A percentile compares a stretch with the other conserved stretches of the same genome.
Conservation (phyloP, 108 stramenopile genomes). For the Seminavis robusta region DNA sequence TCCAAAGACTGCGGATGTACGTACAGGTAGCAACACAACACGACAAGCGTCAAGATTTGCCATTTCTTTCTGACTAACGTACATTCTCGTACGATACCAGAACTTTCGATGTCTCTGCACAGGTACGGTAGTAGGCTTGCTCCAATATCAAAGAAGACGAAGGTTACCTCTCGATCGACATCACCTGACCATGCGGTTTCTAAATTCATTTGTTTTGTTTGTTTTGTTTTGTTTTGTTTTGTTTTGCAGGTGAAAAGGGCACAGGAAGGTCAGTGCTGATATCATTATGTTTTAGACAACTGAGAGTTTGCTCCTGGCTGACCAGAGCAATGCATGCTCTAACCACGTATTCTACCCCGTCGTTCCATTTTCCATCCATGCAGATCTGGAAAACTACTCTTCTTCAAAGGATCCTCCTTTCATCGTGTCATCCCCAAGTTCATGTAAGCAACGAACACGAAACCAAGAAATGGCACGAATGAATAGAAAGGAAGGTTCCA, state of each 20-base stretch:
- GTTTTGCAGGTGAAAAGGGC: constrained; percentile 79
- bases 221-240: background rate
- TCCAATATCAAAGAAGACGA: constrained; percentile 56
- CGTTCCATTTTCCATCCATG: too few species aligned
- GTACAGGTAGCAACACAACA: too few species aligned
- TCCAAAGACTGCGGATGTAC: constrained; percentile 77
- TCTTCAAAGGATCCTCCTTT: constrained; percentile 92
- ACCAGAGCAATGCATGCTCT: too few species aligned
- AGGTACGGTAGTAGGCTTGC: too few species aligned
- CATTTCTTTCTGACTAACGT: background rate
- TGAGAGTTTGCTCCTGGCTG: too few species aligned
- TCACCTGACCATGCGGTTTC: too few species aligned
- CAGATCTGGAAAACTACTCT: constrained; percentile 52
- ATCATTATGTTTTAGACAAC: too few species aligned
- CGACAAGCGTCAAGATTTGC: too few species aligned
- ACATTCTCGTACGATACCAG: constrained; percentile 3
- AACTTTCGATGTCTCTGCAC: constrained; percentile 81
- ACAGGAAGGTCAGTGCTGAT: constrained; percentile 47
- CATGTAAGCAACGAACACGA: background rate
- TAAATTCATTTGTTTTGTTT: too few species aligned
- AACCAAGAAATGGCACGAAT: too few species aligned
- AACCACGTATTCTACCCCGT: too few species aligned
- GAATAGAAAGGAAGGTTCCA: too few species aligned
- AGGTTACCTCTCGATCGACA: background rate
- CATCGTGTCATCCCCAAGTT: constrained; percentile 95